Conservation (phyloP, 331 rosid genomes). For the Quercus tomentella region DNA sequence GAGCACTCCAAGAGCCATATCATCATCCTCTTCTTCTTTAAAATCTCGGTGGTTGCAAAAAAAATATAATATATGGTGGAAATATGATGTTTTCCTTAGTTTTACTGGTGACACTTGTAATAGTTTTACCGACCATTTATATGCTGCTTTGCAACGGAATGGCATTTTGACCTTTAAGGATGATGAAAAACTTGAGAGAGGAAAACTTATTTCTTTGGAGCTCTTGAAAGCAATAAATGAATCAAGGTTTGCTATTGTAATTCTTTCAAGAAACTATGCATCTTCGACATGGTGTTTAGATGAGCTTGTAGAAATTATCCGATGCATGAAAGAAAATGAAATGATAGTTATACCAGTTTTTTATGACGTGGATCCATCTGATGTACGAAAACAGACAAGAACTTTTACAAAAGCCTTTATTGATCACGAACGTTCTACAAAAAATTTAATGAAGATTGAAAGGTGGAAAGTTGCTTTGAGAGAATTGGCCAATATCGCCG, state of each 20-base stretch:
- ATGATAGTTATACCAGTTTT: too few species aligned
- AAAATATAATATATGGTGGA: too few species aligned
- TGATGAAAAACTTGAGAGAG: background rate
- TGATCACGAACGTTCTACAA: too few species aligned
- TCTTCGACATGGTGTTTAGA: conserved; percentile 40
- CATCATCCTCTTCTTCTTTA: too few species aligned
- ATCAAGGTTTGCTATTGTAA: conserved; percentile 11
- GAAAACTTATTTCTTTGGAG: background rate
- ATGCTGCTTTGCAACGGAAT: background rate
- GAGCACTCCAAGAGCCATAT: too few species aligned
- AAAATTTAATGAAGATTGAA: background rate
- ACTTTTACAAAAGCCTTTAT: too few species aligned
- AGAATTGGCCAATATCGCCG: conserved; percentile 24
- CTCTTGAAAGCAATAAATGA: background rate
- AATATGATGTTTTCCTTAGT: too few species aligned
- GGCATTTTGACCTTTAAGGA: background rate
- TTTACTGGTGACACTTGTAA: background rate
- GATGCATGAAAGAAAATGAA: too few species aligned
- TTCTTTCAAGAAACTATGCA: conserved; percentile 36
- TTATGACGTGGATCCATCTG: too few species aligned
- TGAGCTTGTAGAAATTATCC: background rate
- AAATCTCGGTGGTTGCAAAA: too few species aligned
- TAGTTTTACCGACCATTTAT: background rate
- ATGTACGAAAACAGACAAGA: too few species aligned
- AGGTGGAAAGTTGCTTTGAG: conserved; percentile 24